These are phyloP conservation scores for Pelargonium citronellum DNA, from an alignment of 441 rosid genomes.

Conservation along the genomic window DNA sequence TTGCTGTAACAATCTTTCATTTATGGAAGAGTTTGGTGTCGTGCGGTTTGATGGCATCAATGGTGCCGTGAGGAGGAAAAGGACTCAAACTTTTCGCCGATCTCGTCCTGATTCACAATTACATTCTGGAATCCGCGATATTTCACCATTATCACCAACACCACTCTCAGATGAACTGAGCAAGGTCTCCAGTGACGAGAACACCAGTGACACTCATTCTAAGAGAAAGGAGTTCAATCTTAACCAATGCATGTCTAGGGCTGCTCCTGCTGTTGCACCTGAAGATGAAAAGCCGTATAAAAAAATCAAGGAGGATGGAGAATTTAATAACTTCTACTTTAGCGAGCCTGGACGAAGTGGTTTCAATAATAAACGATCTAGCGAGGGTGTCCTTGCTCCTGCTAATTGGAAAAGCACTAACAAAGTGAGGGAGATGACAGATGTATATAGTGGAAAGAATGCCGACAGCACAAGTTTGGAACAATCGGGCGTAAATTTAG, in stretches of 20 bases:
- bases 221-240: constrained; percentile 65
- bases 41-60: constrained; percentile 31
- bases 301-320: constrained; percentile 34
- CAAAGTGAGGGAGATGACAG: constrained; percentile 23
- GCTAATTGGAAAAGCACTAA: constrained; percentile 48
- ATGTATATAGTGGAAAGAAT: constrained; percentile 30
- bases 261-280: constrained; percentile 33
- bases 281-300: constrained; percentile 26
- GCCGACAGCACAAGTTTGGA: constrained; percentile 41
- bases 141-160: constrained; percentile 32
- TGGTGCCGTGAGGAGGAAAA: constrained; percentile 54
- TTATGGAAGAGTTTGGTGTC: constrained; percentile 53
- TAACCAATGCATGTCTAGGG: constrained; percentile 50
- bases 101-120: constrained; percentile 55
- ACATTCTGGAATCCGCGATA: constrained; percentile 29
- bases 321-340: constrained; percentile 28
- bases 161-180: constrained; percentile 40
- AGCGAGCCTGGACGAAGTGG: constrained; percentile 37
- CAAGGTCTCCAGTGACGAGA: constrained; percentile 69
- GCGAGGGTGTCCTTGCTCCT: constrained; percentile 80
- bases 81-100: constrained; percentile 56
- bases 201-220: constrained; percentile 42
- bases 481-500: constrained; percentile 30
- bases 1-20: constrained; percentile 13
- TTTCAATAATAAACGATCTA: constrained; percentile 36